Conservation (phyloP, 2,329 filamentous ascomycete genomes). For the Lasiodiplodia citricola region DNA sequence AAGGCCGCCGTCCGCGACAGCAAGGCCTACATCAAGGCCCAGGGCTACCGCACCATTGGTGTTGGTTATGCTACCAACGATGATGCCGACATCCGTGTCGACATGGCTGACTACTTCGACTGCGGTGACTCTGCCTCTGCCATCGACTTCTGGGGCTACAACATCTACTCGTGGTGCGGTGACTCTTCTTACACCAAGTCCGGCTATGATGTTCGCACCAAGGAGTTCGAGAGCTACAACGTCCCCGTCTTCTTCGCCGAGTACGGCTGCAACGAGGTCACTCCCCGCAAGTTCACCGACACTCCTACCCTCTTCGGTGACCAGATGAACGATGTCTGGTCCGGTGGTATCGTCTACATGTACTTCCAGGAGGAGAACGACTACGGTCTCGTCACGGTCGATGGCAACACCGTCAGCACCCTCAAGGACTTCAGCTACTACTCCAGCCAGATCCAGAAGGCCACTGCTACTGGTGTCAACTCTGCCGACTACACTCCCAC, state of each 20-base stretch:
- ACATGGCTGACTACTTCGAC: constrained; percentile 93
- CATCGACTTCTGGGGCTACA: constrained; percentile 99
- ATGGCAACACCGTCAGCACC: constrained; percentile 65
- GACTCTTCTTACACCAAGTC: constrained; percentile 76
- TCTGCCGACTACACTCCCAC: constrained; percentile 72
- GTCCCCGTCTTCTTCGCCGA: constrained; percentile 98
- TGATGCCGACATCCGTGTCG: constrained; percentile 78
- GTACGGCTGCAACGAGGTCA: constrained; percentile 87
- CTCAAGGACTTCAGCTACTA: constrained; percentile 78
- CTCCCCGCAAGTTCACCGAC: constrained; percentile 81
- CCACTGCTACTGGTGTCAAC: constrained; percentile 69
- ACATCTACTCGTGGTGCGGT: constrained; percentile 99
- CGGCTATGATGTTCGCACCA: constrained; percentile 79
- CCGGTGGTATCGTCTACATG: constrained; percentile 98
- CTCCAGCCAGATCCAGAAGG: constrained; percentile 70
- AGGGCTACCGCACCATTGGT: constrained; percentile 78
- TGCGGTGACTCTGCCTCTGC: constrained; percentile 69
- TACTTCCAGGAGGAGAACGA: constrained; percentile 92
- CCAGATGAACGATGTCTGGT: constrained; percentile 87
- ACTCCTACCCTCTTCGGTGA: constrained; percentile 78
- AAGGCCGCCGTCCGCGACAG: constrained; percentile 97
- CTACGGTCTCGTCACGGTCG: constrained; percentile 76
- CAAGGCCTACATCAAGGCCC: constrained; percentile 88
- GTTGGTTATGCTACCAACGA: constrained; percentile 98
- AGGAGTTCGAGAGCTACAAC: constrained; percentile 87